Conservation (phyloP, 345 rosid species). For the Bretschneidera sinensis region DNA sequence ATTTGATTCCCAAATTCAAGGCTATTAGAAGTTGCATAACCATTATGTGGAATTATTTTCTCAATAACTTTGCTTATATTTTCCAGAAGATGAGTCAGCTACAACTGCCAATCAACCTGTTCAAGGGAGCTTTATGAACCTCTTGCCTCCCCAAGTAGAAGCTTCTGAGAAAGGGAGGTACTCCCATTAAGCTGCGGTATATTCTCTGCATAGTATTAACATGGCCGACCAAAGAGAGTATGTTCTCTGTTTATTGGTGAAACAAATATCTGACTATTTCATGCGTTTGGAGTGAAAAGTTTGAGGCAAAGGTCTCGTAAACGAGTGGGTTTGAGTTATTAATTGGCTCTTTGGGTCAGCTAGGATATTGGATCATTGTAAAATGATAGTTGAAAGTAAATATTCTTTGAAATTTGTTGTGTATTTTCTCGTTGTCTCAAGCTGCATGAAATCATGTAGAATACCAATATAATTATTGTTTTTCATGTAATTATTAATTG, state of each 20-base stretch:
- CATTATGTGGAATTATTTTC: neutral
- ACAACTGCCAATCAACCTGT: slow-evolving; percentile 38
- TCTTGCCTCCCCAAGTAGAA: slow-evolving; percentile 63
- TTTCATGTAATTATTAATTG: slow-evolving; percentile 10
- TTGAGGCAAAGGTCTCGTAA: slow-evolving; percentile 20
- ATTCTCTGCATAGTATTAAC: neutral
- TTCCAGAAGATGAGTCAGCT: slow-evolving; percentile 74
- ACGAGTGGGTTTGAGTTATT: slow-evolving; percentile 28
- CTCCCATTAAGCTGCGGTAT: slow-evolving; percentile 31
- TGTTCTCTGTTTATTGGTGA: slow-evolving; percentile 9
- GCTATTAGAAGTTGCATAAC: neutral
- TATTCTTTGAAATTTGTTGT: slow-evolving; percentile 32
- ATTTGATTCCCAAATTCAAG: neutral
- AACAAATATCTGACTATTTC: slow-evolving; percentile 10
- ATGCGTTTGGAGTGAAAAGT: slow-evolving; percentile 16
- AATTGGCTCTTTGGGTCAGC: slow-evolving; percentile 21
- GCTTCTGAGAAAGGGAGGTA: slow-evolving; percentile 48
- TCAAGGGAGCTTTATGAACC: slow-evolving; percentile 84
- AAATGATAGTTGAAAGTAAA: slow-evolving; percentile 27
- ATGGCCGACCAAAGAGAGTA: slow-evolving; percentile 1
- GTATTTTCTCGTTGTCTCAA: slow-evolving; percentile 14
- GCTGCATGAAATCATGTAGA: slow-evolving; percentile 16
- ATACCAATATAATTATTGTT: neutral
- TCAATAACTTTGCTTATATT: slow-evolving; percentile 4
- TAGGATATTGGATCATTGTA: slow-evolving; percentile 34